Evolutionary conservation across 345 rosid species (phyloP), one percentile per base, ranked within the genome.

Genomic region (Hibiscus mutabilis): DNA sequence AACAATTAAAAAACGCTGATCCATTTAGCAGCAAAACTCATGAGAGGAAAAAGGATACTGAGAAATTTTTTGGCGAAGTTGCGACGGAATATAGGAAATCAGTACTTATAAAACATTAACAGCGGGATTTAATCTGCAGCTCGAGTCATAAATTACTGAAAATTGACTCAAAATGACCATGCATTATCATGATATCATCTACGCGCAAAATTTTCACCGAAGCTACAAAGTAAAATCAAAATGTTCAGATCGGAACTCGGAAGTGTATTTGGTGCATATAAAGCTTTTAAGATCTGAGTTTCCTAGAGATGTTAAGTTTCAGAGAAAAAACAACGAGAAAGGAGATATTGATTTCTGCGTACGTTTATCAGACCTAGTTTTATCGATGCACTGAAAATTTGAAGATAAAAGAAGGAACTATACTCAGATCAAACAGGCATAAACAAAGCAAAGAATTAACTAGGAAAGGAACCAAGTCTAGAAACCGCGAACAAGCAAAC

Each of bases 241-340:
- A 18, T 22, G 42, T 46, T 47, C 31, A 56, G 47, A 63, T 76
- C 49, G 16, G 66, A 70, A 61, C 42, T 75, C 35, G 14, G 66
- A 70, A 62, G 51, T 55, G 31, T 12, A 35, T 37, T 37, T 15
- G 14, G 44, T 5, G 22, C 57, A 40, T 13, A 24, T 4, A 37
- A 60, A 19, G 71, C 51, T 10, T 46, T 75, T 62, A 40, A 25
- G 51, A 51, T 35, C 19, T 13, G 12, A 27, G 18, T 15, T 62
- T 51, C 53, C 31, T 5, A 27, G 37, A 68, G 11, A 33, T 12
- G 51, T 53, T 66, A 19, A 57, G 12, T 25, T 44, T 31, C 59
- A 52, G 37, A 42, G 42, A 37, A 42, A 9, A 42, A 46, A 16
- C 9, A 44, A 35, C 42, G 42, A 68, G 56, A 51, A 68, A 3